A percentile compares a stretch with the other conserved stretches of the same genome.
Evolutionary conservation across 2,329 filamentous ascomycete species (phyloP).

Genomic region (Curvularia spicifera): DNA sequence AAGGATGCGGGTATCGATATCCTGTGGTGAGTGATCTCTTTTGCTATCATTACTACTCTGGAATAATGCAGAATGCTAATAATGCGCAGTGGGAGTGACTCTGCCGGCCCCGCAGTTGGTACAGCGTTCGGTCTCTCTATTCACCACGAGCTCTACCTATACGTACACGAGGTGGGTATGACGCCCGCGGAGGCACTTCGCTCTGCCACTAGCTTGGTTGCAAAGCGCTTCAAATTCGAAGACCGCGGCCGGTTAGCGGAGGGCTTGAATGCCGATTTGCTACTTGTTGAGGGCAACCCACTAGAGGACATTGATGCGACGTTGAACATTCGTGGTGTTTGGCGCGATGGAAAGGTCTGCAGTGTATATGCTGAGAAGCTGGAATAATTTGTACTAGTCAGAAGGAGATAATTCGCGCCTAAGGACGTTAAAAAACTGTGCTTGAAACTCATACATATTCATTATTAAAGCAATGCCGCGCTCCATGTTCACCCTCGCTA

Average conservation of each 20-base stretch:
- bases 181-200: constrained; percentile 51
- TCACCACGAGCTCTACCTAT: constrained; percentile 53
- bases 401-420: too few species aligned
- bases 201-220: constrained; percentile 51
- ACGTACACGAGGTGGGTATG: constrained; percentile 53
- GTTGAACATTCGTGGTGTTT: constrained; percentile 53
- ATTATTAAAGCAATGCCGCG: too few species aligned
- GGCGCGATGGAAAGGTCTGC: constrained; percentile 50
- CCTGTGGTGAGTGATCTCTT: constrained; percentile 40
- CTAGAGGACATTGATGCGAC: constrained; percentile 51
- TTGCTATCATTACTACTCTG: too few species aligned
- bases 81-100: constrained; percentile 49
- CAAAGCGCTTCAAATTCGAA: constrained; percentile 50
- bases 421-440: too few species aligned
- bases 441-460: too few species aligned
- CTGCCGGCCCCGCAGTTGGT: constrained; percentile 52
- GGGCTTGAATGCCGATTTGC: constrained; percentile 52
- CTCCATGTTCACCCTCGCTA: too few species aligned
- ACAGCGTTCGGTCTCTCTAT: constrained; percentile 53
- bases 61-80: constrained; percentile 10
- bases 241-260: constrained; percentile 52
- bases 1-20: constrained; percentile 52
- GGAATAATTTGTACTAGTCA: not conserved
- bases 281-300: constrained; percentile 55
- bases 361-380: constrained; percentile 32